Evolutionary conservation across 2,329 filamentous ascomycete species (phyloP), one percentile per base, ranked within the genome.

Genomic region (Aspergillus sergii): DNA sequence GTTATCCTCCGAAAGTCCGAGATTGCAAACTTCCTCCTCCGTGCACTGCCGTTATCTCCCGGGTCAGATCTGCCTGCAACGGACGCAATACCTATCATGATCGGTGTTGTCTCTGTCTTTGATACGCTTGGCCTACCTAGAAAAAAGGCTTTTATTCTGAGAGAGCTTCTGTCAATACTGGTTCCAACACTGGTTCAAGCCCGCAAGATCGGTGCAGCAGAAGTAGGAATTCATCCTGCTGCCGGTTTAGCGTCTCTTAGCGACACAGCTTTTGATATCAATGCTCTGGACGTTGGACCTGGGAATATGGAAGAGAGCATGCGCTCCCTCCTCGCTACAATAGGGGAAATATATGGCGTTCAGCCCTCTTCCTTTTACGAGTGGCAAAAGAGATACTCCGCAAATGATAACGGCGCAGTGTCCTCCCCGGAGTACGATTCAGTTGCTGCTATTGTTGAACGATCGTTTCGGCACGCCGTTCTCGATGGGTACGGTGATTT

Each of bases 191-290:
- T 99, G 10, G 90, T 97, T 5, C 93, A 97, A 77, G 95, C 95
- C 19, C 87, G 95, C 45, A 97, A 96, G 54, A 86, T 94, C 55
- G 94, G 94, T 36, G 95, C 95, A 46, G 94, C 95, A n/a, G 95
- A 98, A 74, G 92, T 95, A 72, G 95, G 94, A 4, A 92, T 99
- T 41, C 94, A 98, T 78, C 95, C 95, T 46, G 94, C 94, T 21
- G 93, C 94, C 11, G 94, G 93, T 0, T 81, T 97, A 57, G 89
- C 93, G 30, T 89, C 90, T 14, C 81, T 95, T 34, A 90, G 88
- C 62, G 76, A 80, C 67, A 81, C 86, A 12, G 72, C 77, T 19
- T 79, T 80, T 67, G 76, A 80, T 65, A 76, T 81, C 28, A 80
- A 80, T 66, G 76, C 78, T 54, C 71, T 81, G 59, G 78, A 81